Conservation (phyloP, 495 filamentous ascomycete species). For the Xylaria venustula region DNA sequence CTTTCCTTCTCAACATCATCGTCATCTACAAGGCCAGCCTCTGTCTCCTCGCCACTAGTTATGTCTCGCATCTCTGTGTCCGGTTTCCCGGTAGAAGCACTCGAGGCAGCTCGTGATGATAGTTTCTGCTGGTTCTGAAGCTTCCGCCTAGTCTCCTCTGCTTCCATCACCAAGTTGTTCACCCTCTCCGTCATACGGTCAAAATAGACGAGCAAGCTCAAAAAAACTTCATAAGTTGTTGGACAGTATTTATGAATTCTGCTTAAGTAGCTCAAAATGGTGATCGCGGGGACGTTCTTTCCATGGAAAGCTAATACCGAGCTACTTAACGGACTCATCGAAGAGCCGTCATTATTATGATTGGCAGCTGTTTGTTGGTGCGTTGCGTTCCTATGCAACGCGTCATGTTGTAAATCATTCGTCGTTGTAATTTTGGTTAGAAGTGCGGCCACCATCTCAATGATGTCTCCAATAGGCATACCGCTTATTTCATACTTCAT, state of each 20-base stretch:
- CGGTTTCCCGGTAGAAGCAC: not conserved
- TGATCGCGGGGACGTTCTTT: conserved; percentile 97
- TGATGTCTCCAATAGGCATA: conserved; percentile 97
- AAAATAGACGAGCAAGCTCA: conserved; percentile 95
- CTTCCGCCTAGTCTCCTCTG: conserved; percentile 36
- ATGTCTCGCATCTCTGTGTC: conserved; percentile 36
- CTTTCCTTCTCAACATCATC: conserved; percentile 32
- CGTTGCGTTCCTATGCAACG: conserved; percentile 45
- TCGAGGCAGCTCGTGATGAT: conserved; percentile 10
- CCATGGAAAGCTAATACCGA: conserved; percentile 98
- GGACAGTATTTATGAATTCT: conserved; percentile 99
- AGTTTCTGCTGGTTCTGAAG: conserved; percentile 18
- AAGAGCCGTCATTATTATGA: conserved; percentile 57
- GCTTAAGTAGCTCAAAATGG: conserved; percentile 91
- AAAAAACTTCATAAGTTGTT: conserved; percentile 96
- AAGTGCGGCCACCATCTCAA: conserved; percentile 99
- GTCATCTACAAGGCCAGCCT: conserved; percentile 38
- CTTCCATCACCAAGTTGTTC: conserved; percentile 59
- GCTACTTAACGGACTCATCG: conserved; percentile 74
- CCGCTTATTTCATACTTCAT: conserved; percentile 91
- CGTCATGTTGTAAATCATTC: conserved; percentile 91
- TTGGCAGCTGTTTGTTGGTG: conserved; percentile 46
- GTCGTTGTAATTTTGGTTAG: conserved; percentile 97
- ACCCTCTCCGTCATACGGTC: conserved; percentile 98
- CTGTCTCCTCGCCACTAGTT: conserved; percentile 35